Evolutionary conservation across 768 basidiomycete species (phyloP), one percentile per base, ranked within the genome.

Genomic region (Hygrophoropsis aurantiaca): DNA sequence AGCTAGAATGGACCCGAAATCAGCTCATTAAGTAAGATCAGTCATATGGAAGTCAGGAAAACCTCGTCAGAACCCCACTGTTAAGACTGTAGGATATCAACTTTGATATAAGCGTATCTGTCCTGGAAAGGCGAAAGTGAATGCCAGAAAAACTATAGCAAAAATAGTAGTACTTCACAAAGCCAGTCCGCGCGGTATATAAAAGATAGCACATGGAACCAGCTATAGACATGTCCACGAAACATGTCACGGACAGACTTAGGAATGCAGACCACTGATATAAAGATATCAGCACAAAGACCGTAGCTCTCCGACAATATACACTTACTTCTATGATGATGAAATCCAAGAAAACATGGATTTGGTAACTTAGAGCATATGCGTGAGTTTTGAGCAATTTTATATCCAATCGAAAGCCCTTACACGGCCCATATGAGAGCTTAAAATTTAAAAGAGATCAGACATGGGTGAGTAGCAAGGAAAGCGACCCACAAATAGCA

Each of bases 61-160:
- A 46, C 44, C 40, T 46, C 18, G 44, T 46, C 10, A 46, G 24
- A 19, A 35, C 20, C 19, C 44, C 44, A 10, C n/a, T 27, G 11
- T 42, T 5, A 10, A 43, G 25, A 24, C 25, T 43, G 18, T 43
- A 46, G 16, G 4, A 3, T 2, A 46, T 43, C 15, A 46, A 24
- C 18, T 26, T 46, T 19, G 13, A 13, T 16, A 46, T 21, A 7
- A 42, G 23, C n/a, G 11, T 8, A 26, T 46, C 44, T 5, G 24
- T 46, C 6, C 44, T 46, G 19, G 26, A 24, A 6, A 24, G 20
- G 23, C 11, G 21, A n/a, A 30, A 30, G 27, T 30, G 27, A n/a
- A n/a, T n/a, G n/a, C n/a, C n/a, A n/a, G 27, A 30, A 6, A 30
- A 7, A 13, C 13, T 13, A 30, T 13, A 7, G 27, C 27, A 30